Conservation (phyloP, 108 stramenopile species). For the Thalassiosira profunda region DNA sequence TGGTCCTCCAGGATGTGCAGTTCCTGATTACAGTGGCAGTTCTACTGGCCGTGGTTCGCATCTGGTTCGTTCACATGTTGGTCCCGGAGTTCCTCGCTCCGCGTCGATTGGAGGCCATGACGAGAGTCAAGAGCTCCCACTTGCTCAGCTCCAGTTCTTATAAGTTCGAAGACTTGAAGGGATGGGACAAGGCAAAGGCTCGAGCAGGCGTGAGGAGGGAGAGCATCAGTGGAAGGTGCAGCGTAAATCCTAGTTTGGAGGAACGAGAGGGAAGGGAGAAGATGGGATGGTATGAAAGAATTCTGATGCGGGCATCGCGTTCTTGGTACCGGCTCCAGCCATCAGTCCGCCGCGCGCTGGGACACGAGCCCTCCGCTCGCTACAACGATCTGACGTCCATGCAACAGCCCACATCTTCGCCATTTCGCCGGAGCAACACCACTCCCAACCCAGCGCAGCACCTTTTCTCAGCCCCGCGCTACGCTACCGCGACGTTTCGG, state of each 20-base stretch:
- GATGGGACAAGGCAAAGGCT: slow-evolving; percentile 8
- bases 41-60: slow-evolving; percentile 62
- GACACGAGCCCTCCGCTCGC: slow-evolving; percentile 35
- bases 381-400: slow-evolving; percentile 24
- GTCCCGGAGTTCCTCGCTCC: slow-evolving; percentile 66
- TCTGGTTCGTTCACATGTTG: slow-evolving; percentile 65
- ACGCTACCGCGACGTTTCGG: slow-evolving; percentile 85
- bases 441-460: slow-evolving; percentile 22
- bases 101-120: slow-evolving; percentile 60
- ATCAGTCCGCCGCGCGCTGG: slow-evolving; percentile 37
- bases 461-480: slow-evolving; percentile 75
- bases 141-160: slow-evolving; percentile 67
- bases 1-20: slow-evolving; percentile 53
- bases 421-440: slow-evolving; percentile 16
- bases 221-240: neutral
- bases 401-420: slow-evolving; percentile 1
- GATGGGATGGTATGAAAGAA: slow-evolving; percentile 18
- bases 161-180: slow-evolving; percentile 32
- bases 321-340: slow-evolving; percentile 44
- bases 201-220: neutral
- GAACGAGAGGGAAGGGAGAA: slow-evolving; percentile 4
- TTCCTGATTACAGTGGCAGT: slow-evolving; percentile 51
- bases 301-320: slow-evolving; percentile 14
- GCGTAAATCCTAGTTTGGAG: slow-evolving; percentile 7
- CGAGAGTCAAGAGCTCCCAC: slow-evolving; percentile 78